A percentile compares a stretch with the other conserved stretches of the same genome.
These are phyloP conservation scores for Erysimum cheiri DNA, from an alignment of 441 rosid genomes.

Conservation along the genomic window DNA sequence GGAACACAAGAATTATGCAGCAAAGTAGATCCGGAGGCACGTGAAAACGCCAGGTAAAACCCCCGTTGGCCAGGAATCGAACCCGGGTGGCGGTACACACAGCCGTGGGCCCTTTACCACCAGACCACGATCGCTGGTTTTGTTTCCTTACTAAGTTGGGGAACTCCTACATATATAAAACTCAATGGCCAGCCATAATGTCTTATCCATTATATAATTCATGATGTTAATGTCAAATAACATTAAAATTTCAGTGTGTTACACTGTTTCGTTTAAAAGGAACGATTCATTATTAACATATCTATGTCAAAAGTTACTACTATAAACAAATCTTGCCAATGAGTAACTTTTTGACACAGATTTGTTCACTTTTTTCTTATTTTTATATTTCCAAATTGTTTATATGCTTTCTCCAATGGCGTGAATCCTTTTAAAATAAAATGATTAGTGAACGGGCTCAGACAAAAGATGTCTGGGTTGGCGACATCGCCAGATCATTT, in stretches of 20 bases:
- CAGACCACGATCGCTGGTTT: too few relatives aligned
- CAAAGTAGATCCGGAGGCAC: too few relatives aligned
- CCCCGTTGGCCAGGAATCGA: too few relatives aligned
- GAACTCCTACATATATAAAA: neutral
- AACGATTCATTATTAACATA: neutral
- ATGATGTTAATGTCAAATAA: neutral
- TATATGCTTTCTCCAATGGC: neutral
- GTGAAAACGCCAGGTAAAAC: too few relatives aligned
- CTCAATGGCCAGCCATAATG: conserved; percentile 11
- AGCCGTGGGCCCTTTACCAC: too few relatives aligned
- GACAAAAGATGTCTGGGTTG: neutral
- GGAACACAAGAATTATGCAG: too few relatives aligned
- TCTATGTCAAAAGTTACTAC: neutral
- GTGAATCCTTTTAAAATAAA: neutral
- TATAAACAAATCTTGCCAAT: neutral
- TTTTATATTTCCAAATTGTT: neutral
- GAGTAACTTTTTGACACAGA: neutral
- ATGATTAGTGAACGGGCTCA: neutral
- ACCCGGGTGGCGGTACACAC: too few relatives aligned
- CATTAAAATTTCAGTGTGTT: neutral
- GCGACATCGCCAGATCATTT: neutral
- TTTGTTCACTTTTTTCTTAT: neutral
- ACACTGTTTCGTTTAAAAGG: neutral
- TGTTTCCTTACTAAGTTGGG: too few relatives aligned
- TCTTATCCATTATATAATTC: conserved; percentile 8